Evolutionary conservation across 257 asterid genomes (phyloP).

Genomic region (Lycium barbarum): DNA sequence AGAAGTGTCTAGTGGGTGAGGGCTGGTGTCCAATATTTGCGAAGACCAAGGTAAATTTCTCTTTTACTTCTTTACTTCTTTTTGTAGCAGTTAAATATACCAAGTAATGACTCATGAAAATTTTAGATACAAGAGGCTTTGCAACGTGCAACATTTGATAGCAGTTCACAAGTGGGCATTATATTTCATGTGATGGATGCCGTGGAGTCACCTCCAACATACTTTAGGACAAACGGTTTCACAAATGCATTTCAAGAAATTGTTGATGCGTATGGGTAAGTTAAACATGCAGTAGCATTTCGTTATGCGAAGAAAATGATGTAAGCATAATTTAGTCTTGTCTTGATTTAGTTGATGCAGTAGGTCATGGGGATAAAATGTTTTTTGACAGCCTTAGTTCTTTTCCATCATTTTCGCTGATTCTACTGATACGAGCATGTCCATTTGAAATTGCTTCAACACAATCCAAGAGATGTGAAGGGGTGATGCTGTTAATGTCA

Average conservation of each 20-base stretch:
- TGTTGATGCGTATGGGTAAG: constrained; percentile 99
- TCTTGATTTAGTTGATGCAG: neutral
- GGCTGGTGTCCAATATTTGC: constrained; percentile 99
- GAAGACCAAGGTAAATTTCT: constrained; percentile 62
- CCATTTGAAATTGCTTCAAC: neutral
- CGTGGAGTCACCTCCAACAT: constrained; percentile 89
- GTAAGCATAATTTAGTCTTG: neutral
- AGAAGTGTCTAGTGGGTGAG: constrained; percentile 98
- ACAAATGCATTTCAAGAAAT: constrained; percentile 93
- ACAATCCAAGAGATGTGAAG: neutral
- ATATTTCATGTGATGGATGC: constrained; percentile 95
- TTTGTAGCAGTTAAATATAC: neutral
- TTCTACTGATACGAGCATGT: neutral
- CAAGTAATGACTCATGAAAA: constrained; percentile 36
- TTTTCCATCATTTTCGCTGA: constrained; percentile 10
- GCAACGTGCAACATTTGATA: constrained; percentile 90
- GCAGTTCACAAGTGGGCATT: constrained; percentile 92
- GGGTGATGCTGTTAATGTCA: neutral
- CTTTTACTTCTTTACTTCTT: constrained; percentile 2
- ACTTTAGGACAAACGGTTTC: constrained; percentile 78
- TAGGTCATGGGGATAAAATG: constrained; percentile 14
- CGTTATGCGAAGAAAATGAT: constrained; percentile 8
- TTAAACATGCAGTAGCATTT: constrained; percentile 23
- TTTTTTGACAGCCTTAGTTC: neutral
- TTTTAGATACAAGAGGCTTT: constrained; percentile 90